Base-by-base conservation (phyloP, 345 rosid genomes). In the Moringa oleifera region DNA sequence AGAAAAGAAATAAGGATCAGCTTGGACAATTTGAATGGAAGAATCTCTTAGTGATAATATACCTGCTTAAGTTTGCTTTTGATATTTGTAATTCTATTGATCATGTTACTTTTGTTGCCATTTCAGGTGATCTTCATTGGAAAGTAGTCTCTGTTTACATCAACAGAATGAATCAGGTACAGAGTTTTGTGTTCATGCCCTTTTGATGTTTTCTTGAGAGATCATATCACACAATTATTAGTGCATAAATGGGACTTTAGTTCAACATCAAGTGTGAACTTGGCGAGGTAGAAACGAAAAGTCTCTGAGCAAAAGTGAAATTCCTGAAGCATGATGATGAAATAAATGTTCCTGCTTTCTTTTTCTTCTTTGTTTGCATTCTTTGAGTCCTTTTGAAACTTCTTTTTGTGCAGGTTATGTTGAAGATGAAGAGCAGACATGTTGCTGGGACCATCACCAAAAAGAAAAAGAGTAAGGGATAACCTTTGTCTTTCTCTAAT, bases 351-450 rank as follows among this genome's bases (percentile, higher is more conserved):
- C 3, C 33, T 28, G 33, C 8, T 28, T 28, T 28, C 51, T 71
- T 50, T 68, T 53, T 46, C 36, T 62, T 68, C 19, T 54, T 23
- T 59, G 24, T 37, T 47, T 51, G 59, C 45, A 37, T 55, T 55
- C 73, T 77, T 76, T 75, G 66, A 49, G 61, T 45, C 17, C 72
- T 62, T 72, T 75, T 68, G 76, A 56, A 71, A 52, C 70, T 67
- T 68, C 65, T 65, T 76, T 79, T 65, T 61, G 59, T 79, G 70
- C 69, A 93, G 99, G 99, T 94, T 65, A 94, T 75, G 73, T 59
- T 90, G 82, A 94, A 94, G 92, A 94, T 85, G 96, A 94, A 94
- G 95, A 94, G 99, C 55, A 94, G 67, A 56, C 97, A 94, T 73
- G 89, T 88, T 53, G 95, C 86, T 71, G 90, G 96, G 84, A 86